Evolutionary conservation across 345 rosid species (phyloP), one percentile per base, ranked within the genome.

Genomic region (Psidium friedrichsthalianum): DNA sequence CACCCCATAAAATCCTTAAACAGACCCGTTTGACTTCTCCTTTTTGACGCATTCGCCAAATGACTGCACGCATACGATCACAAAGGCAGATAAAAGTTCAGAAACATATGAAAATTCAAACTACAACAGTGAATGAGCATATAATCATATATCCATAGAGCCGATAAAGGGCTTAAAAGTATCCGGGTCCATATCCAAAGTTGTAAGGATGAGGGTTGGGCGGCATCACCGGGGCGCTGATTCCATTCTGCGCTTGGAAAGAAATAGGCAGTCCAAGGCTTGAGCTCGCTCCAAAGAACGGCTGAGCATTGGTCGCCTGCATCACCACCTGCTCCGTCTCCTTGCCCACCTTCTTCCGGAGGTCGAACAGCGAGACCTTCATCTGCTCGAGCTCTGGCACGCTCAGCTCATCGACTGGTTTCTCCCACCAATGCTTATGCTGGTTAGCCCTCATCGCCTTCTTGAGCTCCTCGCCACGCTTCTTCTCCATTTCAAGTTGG

Each of bases 401-500:
- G 24, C 74, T 82, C 49, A 89, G 84, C 80, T 88, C 90, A 18
- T 87, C 88, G 4, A 88, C 13, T 6, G 90, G 87, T 40, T 84
- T 49, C 54, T 86, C 86, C 91, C 93, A 90, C 90, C 88, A 90
- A 42, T 88, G 61, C 42, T 36, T 64, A 5, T 32, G 51, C n/a
- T 53, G 64, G 64, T 82, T 82, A 8, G 51, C 88, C 85, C 82
- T 85, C 84, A 83, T 59, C 24, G 58, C 44, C 21, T 85, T 82
- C 40, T 85, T 56, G 24, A 90, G 85, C 54, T 58, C 84, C 55
- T 88, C 88, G 11, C 87, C 88, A 24, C 83, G 59, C 76, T 85
- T 89, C 82, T 83, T 91, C 85, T 88, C 90, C 15, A 54, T 56
- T 57, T 90, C 93, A 27, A 89, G 32, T 36, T 90, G 85, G 42